Evolutionary conservation across 2,329 filamentous ascomycete genomes (phyloP).

Genomic region (Pyricularia sp.): DNA sequence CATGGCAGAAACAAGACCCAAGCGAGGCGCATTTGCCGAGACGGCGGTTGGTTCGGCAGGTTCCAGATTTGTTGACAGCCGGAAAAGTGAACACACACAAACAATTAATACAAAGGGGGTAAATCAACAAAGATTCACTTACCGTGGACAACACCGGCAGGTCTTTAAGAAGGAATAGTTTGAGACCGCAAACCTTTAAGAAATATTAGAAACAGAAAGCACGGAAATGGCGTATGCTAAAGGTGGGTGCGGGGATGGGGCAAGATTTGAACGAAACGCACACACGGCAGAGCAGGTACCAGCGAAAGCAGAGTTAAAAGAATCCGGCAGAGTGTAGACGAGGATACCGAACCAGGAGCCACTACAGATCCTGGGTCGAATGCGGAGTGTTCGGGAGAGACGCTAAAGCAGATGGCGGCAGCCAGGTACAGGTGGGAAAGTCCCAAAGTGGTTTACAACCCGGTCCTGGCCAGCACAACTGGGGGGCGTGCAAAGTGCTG

Average conservation of each 20-base stretch:
- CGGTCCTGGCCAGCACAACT: neutral
- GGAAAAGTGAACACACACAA: neutral
- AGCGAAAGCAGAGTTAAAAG: neutral
- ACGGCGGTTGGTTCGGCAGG: neutral
- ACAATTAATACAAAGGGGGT: neutral
- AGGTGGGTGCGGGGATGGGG: neutral
- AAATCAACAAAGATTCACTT: neutral
- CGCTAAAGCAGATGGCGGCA: conserved; percentile 1
- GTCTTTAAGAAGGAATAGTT: neutral
- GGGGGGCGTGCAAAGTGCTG: too few species aligned
- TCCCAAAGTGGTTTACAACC: neutral
- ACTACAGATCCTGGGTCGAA: neutral
- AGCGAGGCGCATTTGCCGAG: neutral
- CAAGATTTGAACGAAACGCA: conserved; percentile 6
- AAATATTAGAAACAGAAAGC: conserved; percentile 1
- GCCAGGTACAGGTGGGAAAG: conserved; percentile 2
- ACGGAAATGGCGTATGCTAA: neutral
- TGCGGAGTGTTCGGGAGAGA: conserved; percentile 2
- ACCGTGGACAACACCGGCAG: neutral
- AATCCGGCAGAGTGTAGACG: neutral
- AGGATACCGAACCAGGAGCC: conserved; percentile 2
- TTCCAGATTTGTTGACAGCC: neutral
- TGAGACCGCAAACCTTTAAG: neutral
- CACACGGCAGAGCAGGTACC: conserved; percentile 1
- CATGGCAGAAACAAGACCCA: too few species aligned